These are phyloP conservation scores for Nannochloropsis gaditana DNA, from an alignment of 108 stramenopile genomes.

Conservation along the genomic window DNA sequence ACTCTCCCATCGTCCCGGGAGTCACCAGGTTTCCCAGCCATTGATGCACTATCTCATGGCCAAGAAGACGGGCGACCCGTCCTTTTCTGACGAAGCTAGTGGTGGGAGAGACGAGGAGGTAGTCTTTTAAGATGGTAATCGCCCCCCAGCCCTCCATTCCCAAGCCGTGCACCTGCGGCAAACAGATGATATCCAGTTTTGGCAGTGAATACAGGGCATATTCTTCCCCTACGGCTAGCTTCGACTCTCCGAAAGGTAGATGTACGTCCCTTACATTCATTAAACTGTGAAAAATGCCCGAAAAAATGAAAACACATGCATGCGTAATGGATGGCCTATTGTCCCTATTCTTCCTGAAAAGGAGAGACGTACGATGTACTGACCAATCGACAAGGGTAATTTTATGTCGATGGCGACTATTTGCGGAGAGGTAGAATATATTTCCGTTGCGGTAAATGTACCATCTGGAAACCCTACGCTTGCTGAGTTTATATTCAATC, in stretches of 20 bases:
- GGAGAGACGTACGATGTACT: background rate
- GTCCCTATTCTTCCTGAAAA: background rate
- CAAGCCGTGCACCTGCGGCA: conserved; percentile 45
- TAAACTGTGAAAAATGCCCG: conserved; percentile 23
- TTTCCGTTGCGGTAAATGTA: background rate
- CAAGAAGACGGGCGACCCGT: conserved; percentile 42
- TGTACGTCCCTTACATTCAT: background rate
- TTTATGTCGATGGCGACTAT: conserved; percentile 28
- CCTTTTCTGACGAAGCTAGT: conserved; percentile 30
- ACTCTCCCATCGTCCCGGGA: conserved; percentile 44
- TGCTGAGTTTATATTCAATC: conserved; percentile 18
- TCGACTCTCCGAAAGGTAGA: background rate
- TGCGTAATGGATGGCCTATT: conserved; percentile 36
- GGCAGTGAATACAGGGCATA: conserved; percentile 37
- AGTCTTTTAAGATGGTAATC: conserved; percentile 42
- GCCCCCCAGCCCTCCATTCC: conserved; percentile 53
- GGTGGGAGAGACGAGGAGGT: conserved; percentile 30
- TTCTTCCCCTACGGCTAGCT: background rate
- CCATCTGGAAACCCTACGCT: background rate
- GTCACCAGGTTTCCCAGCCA: conserved; percentile 52
- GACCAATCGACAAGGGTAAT: conserved; percentile 19
- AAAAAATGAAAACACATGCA: conserved; percentile 40
- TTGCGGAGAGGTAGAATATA: conserved; percentile 6
- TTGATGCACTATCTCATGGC: conserved; percentile 48
- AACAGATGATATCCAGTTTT: conserved; percentile 48